Evolutionary conservation across 1,139 yeast species (phyloP).

Genomic region (Nakaseomyces bracarensis): DNA sequence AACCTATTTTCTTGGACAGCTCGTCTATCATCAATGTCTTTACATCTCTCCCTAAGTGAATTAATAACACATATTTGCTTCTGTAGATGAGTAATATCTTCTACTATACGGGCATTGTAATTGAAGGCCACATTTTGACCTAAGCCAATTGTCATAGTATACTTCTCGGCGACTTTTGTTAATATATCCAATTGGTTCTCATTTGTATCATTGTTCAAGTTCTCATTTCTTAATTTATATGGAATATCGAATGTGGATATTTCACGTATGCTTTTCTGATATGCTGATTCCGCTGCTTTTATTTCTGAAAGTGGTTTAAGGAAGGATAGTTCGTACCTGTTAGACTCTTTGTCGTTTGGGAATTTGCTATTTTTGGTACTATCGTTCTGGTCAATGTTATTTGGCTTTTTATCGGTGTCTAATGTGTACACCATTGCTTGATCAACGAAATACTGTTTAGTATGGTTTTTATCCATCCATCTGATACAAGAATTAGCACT

Average conservation of each 20-base stretch:
- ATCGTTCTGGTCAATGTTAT: background rate
- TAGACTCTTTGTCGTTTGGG: background rate
- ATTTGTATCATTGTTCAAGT: conserved; percentile 20
- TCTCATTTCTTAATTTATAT: conserved; percentile 18
- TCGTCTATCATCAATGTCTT: conserved; percentile 11
- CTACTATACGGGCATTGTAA: conserved; percentile 29
- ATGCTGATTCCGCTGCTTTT: conserved; percentile 13
- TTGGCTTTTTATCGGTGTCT: background rate
- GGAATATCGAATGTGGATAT: conserved; percentile 18
- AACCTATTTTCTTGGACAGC: conserved; percentile 28
- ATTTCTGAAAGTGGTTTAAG: conserved; percentile 24
- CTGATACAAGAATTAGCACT: background rate
- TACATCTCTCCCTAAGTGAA: conserved; percentile 12
- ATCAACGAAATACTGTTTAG: background rate
- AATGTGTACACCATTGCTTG: background rate
- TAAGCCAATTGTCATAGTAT: conserved; percentile 17
- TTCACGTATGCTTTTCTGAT: conserved; percentile 12
- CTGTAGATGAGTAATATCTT: conserved; percentile 33
- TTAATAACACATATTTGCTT: conserved; percentile 33
- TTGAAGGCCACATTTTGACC: conserved; percentile 24
- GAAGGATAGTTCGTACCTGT: conserved; percentile 10
- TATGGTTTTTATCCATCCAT: background rate
- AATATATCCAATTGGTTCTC: conserved; percentile 25
- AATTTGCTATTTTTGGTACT: background rate
- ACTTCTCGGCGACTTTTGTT: conserved; percentile 21